A percentile compares a stretch with the other conserved stretches of the same genome.
These are phyloP conservation scores for Termitomyces sp. DNA, from an alignment of 768 basidiomycete species.

Conservation along the genomic window DNA sequence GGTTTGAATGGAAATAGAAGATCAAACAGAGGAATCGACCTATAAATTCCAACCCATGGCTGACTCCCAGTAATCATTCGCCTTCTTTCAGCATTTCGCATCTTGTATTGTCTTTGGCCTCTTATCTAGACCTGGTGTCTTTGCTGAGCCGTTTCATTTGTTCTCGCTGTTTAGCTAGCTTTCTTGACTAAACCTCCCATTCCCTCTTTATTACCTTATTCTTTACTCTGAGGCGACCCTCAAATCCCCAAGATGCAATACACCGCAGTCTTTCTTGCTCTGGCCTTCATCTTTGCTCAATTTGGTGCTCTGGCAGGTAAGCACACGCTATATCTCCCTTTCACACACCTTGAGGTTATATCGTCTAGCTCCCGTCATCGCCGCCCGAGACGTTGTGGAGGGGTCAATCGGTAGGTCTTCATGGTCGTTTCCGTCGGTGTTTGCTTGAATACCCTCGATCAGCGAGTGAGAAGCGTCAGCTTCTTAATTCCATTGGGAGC, in stretches of 20 bases:
- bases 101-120: conserved; percentile 1
- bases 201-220: neutral
- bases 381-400: neutral
- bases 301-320: conserved; percentile 11
- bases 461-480: conserved; percentile 10
- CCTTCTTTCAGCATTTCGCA: conserved; percentile 9
- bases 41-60: conserved; percentile 3
- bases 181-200: neutral
- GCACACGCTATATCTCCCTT: neutral
- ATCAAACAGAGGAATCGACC: neutral
- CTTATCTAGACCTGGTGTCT: conserved; percentile 15
- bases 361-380: neutral
- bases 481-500: conserved; percentile 11
- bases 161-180: conserved; percentile 5
- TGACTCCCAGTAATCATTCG: neutral
- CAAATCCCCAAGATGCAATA: conserved; percentile 3
- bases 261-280: conserved; percentile 5
- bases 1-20: neutral
- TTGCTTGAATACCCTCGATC: neutral
- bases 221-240: neutral
- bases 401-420: neutral
- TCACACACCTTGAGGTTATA: neutral
- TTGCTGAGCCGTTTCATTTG: conserved; percentile 7
- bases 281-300: conserved; percentile 8
- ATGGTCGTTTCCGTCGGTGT: neutral